phyloP scores from a whole-genome alignment of 352 stramenopile genomes.

The Phytophthora pini region DNA sequence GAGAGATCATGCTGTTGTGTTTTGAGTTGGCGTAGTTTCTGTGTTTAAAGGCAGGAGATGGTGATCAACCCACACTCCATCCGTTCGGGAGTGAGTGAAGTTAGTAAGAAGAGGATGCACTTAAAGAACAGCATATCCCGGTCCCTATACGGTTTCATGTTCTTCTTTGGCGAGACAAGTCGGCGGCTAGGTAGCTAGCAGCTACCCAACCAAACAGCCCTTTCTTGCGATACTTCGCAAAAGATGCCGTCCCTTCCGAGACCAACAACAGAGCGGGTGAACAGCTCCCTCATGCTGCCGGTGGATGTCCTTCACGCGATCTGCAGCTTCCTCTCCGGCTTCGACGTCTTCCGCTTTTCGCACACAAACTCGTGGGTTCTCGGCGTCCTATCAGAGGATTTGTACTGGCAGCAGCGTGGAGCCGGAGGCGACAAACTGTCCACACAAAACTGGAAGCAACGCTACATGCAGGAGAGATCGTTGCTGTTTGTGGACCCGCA shows the following conservation, averaged over 20 bases:
- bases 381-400: slow-evolving; percentile 19
- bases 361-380: slow-evolving; percentile 19
- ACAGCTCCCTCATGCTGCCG: slow-evolving; percentile 8
- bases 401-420: slow-evolving; percentile 20
- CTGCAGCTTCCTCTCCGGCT: slow-evolving; percentile 19
- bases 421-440: not conserved
- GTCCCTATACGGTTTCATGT: not conserved
- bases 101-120: too few species aligned
- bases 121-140: too few species aligned
- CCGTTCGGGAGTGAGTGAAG: too few species aligned
- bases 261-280: not conserved
- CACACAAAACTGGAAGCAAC: slow-evolving; percentile 3
- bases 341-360: slow-evolving; percentile 26
- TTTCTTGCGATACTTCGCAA: slow-evolving; percentile 10
- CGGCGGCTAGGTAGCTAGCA: not conserved
- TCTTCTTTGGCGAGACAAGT: not conserved
- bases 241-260: not conserved
- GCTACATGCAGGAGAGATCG: slow-evolving; percentile 12
- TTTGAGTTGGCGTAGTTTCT: too few species aligned
- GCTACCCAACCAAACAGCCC: not conserved
- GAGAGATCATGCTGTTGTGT: not conserved
- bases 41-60: too few species aligned
- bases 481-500: slow-evolving; percentile 15
- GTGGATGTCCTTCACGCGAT: slow-evolving; percentile 15
- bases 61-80: too few species aligned